These are phyloP conservation scores for Tolypocladium tundrense DNA, from an alignment of 2,329 filamentous ascomycete species.

Conservation along the genomic window DNA sequence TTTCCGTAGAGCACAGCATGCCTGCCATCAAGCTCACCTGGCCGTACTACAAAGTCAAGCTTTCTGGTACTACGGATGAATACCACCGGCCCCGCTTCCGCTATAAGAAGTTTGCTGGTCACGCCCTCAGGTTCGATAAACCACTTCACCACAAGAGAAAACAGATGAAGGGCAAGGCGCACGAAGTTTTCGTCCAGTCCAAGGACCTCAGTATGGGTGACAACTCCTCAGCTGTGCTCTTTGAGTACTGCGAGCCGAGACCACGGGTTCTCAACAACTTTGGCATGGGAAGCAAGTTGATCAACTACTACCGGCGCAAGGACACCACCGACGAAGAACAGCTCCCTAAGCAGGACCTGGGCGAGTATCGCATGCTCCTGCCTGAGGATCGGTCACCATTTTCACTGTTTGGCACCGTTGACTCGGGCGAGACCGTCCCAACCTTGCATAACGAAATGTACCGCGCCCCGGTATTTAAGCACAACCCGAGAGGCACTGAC, in stretches of 20 bases:
- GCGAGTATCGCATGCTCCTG: slow-evolving; percentile 78
- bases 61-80: slow-evolving; percentile 63
- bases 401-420: slow-evolving; percentile 86
- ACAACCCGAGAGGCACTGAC: slow-evolving; percentile 66
- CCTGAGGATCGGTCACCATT: slow-evolving; percentile 96
- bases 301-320: slow-evolving; percentile 93
- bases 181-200: slow-evolving; percentile 68
- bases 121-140: slow-evolving; percentile 61
- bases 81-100: slow-evolving; percentile 76
- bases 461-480: slow-evolving; percentile 85
- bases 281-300: slow-evolving; percentile 90
- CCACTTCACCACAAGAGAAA: slow-evolving; percentile 70
- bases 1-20: slow-evolving; percentile 89
- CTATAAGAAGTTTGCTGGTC: slow-evolving; percentile 57
- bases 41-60: slow-evolving; percentile 88
- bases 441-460: slow-evolving; percentile 95
- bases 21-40: slow-evolving; percentile 85
- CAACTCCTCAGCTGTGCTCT: slow-evolving; percentile 76
- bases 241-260: slow-evolving; percentile 93
- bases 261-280: slow-evolving; percentile 90
- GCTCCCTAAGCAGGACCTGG: slow-evolving; percentile 72
- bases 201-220: slow-evolving; percentile 80
- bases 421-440: slow-evolving; percentile 80
- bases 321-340: slow-evolving; percentile 60
- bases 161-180: slow-evolving; percentile 68